Percentiles rank a stretch among this genome's conserved stretches.
These are phyloP conservation scores for Colletotrichum tropicicola DNA, from an alignment of 2,329 filamentous ascomycete species.

Conservation along the genomic window DNA sequence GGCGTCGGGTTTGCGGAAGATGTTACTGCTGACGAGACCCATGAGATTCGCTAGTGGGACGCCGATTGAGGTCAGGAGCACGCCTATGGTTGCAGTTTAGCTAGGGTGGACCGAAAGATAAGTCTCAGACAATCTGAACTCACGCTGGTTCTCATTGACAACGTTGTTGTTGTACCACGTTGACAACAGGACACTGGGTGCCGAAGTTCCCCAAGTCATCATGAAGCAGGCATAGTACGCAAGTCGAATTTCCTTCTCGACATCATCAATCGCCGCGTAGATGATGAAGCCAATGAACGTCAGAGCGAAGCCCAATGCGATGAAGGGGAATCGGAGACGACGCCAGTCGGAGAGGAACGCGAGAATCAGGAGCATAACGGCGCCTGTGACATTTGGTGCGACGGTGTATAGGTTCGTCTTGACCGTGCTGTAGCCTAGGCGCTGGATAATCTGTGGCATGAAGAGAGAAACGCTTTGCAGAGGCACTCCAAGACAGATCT, in stretches of 20 bases:
- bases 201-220: conserved; percentile 84
- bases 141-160: conserved; percentile 77
- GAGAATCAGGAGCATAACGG: conserved; percentile 75
- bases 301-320: conserved; percentile 76
- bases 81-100: too few relatives aligned
- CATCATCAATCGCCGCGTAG: conserved; percentile 72
- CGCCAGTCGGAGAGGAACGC: conserved; percentile 76
- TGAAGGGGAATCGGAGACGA: conserved; percentile 68
- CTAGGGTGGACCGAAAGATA: too few relatives aligned
- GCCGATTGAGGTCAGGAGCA: conserved; percentile 60
- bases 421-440: conserved; percentile 57
- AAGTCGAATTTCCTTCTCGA: conserved; percentile 59
- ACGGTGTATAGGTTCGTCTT: conserved; percentile 84
- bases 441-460: conserved; percentile 57
- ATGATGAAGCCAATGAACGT: conserved; percentile 84
- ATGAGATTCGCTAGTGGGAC: conserved; percentile 82
- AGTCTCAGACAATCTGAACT: too few relatives aligned
- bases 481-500: conserved; percentile 68
- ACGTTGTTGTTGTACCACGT: conserved; percentile 83
- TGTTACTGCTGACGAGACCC: conserved; percentile 75
- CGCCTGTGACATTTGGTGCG: conserved; percentile 80
- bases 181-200: conserved; percentile 75
- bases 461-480: conserved; percentile 64
- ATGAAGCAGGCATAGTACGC: conserved; percentile 71
- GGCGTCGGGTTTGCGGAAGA: conserved; percentile 71